These are phyloP conservation scores for Penicillium hesseltinei DNA, from an alignment of 2,329 filamentous ascomycete species.

Conservation along the genomic window DNA sequence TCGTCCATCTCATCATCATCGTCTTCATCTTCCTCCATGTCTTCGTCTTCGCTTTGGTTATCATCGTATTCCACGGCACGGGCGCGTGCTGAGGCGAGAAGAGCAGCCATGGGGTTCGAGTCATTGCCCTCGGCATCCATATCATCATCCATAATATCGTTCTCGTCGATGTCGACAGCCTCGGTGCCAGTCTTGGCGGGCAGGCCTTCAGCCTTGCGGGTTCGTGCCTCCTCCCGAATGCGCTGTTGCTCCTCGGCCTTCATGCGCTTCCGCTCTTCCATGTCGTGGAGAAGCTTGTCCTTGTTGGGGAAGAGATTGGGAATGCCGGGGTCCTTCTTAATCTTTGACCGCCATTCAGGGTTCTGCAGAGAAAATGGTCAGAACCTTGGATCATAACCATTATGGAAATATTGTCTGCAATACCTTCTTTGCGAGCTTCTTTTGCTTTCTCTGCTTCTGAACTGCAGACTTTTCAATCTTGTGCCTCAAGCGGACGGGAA, in stretches of 20 bases:
- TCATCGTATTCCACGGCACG: slow-evolving; percentile 48
- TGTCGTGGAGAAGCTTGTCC: slow-evolving; percentile 88
- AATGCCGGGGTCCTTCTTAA: slow-evolving; percentile 98
- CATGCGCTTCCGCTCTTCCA: slow-evolving; percentile 78
- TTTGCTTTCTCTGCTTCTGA: slow-evolving; percentile 85
- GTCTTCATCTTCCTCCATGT: slow-evolving; percentile 57
- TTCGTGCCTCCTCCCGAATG: slow-evolving; percentile 64
- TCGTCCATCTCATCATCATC: slow-evolving; percentile 54
- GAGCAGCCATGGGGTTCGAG: slow-evolving; percentile 56
- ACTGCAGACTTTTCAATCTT: slow-evolving; percentile 93
- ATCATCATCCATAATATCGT: slow-evolving; percentile 52
- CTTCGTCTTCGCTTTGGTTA: slow-evolving; percentile 52
- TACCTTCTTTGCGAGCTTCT: slow-evolving; percentile 83
- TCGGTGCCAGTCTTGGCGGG: slow-evolving; percentile 38
- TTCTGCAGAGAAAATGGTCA: slow-evolving; percentile 55
- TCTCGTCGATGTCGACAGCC: slow-evolving; percentile 41
- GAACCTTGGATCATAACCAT: background rate
- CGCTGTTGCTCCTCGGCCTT: slow-evolving; percentile 77
- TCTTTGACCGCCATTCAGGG: slow-evolving; percentile 88
- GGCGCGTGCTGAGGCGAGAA: slow-evolving; percentile 47
- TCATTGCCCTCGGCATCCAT: slow-evolving; percentile 56
- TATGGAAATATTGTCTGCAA: background rate
- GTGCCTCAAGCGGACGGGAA: slow-evolving; percentile 81
- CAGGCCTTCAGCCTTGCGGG: slow-evolving; percentile 37
- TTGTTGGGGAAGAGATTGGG: slow-evolving; percentile 98